Conservation (phyloP, 441 rosid species). For the Arabidopsis lyrata region DNA sequence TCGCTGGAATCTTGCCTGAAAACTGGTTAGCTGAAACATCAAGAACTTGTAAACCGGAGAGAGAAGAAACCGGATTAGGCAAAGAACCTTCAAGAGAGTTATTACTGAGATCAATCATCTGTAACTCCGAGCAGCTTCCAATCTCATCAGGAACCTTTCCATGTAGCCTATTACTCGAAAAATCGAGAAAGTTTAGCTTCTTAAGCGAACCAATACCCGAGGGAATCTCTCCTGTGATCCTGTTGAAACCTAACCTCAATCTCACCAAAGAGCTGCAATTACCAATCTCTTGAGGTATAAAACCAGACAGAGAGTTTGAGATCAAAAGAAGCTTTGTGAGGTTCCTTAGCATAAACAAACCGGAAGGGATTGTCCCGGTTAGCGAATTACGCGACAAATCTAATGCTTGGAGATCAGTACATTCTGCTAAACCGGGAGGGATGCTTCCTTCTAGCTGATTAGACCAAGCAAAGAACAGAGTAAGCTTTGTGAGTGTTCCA, state of each 20-base stretch:
- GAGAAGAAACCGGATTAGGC: constrained; percentile 69
- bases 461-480: constrained; percentile 89
- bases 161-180: constrained; percentile 73
- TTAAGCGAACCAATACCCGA: constrained; percentile 69
- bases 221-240: constrained; percentile 76
- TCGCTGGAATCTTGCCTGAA: constrained; percentile 66
- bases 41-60: constrained; percentile 76
- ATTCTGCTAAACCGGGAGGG: constrained; percentile 71
- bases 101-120: constrained; percentile 88
- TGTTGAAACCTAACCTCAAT: constrained; percentile 77
- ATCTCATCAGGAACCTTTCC: constrained; percentile 83
- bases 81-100: constrained; percentile 75
- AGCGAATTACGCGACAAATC: constrained; percentile 89
- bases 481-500: constrained; percentile 68
- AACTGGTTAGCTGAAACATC: constrained; percentile 75
- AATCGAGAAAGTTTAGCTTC: constrained; percentile 77
- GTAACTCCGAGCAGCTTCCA: constrained; percentile 73
- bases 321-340: constrained; percentile 86
- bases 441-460: constrained; percentile 98
- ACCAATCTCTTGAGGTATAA: constrained; percentile 78
- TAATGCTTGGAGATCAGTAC: constrained; percentile 76
- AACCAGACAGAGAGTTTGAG: constrained; percentile 83
- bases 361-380: constrained; percentile 84
- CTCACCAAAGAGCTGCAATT: constrained; percentile 81
- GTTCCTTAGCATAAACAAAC: constrained; percentile 79